Evolutionary conservation across 2,329 filamentous ascomycete species (phyloP).

Genomic region (Penicillium hesseltinei): DNA sequence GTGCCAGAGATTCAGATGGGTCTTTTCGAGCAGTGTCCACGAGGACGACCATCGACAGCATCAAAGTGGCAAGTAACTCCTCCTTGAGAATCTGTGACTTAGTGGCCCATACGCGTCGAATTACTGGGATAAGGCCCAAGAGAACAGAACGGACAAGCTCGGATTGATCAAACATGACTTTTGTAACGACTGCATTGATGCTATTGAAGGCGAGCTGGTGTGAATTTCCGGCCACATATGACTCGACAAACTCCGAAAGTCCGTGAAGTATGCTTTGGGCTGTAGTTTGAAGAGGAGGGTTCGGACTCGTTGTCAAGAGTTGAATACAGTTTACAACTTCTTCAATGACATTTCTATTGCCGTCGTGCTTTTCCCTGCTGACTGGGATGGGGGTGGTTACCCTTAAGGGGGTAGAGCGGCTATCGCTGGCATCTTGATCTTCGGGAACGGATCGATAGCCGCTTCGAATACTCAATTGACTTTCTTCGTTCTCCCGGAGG

Average conservation of each 20-base stretch:
- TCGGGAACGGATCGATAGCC: conserved; percentile 29
- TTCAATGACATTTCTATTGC: conserved; percentile 43
- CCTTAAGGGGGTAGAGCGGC: conserved; percentile 32
- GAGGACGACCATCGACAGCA: conserved; percentile 63
- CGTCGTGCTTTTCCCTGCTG: conserved; percentile 25
- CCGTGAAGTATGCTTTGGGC: conserved; percentile 57
- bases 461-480: conserved; percentile 31
- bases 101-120: conserved; percentile 71
- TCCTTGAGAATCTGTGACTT: conserved; percentile 67
- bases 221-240: conserved; percentile 56
- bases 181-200: conserved; percentile 68
- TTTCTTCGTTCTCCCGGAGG: conserved; percentile 26
- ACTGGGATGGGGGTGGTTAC: conserved; percentile 28
- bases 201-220: conserved; percentile 73
- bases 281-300: conserved; percentile 62
- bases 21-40: conserved; percentile 41
- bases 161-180: conserved; percentile 67
- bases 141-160: conserved; percentile 60
- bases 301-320: conserved; percentile 62
- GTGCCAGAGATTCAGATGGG: conserved; percentile 41
- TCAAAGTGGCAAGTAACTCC: conserved; percentile 72
- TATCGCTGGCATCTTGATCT: conserved; percentile 24
- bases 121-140: conserved; percentile 64
- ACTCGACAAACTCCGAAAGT: conserved; percentile 61
- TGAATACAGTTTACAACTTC: conserved; percentile 66